Percentiles rank a stretch among this genome's conserved stretches.
phyloP scores from a whole-genome alignment of 208 protist genomes.

The Acanthamoeba lenticulata region DNA sequence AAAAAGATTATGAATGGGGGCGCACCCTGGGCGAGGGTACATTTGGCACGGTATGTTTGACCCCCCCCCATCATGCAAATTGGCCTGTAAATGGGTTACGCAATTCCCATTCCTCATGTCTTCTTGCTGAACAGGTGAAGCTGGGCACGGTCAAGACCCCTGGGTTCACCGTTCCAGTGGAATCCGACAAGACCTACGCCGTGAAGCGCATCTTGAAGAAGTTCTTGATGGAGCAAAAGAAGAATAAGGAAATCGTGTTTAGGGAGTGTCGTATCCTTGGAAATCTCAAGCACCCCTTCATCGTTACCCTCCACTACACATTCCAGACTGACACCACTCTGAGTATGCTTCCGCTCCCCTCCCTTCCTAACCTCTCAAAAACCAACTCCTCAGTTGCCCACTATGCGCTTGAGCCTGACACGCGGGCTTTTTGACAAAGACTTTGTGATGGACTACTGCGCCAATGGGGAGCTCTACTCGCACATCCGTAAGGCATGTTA shows the following conservation, averaged over 20 bases:
- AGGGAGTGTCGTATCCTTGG: background rate
- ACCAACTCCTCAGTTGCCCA: background rate
- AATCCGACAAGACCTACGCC: background rate
- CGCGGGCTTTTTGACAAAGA: background rate
- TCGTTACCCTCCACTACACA: slow-evolving; percentile 49
- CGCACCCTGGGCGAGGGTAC: background rate
- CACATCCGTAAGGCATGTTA: background rate
- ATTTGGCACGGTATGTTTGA: background rate
- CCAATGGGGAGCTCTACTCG: slow-evolving; percentile 10
- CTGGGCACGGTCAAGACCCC: background rate
- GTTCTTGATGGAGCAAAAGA: slow-evolving; percentile 58
- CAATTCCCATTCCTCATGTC: background rate
- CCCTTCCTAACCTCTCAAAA: background rate
- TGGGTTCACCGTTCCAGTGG: background rate
- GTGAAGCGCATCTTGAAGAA: slow-evolving; percentile 46
- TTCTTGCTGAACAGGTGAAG: background rate
- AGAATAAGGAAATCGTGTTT: slow-evolving; percentile 56
- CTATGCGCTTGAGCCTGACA: background rate
- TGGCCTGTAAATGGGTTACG: background rate
- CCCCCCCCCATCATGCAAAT: background rate
- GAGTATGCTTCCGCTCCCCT: background rate
- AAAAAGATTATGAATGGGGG: slow-evolving; percentile 50
- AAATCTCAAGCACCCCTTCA: slow-evolving; percentile 28
- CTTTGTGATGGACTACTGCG: slow-evolving; percentile 51
- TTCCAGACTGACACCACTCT: background rate